Base-by-base conservation (phyloP, 805 yeast genomes). In the Ogataea trehaloabstinens region DNA sequence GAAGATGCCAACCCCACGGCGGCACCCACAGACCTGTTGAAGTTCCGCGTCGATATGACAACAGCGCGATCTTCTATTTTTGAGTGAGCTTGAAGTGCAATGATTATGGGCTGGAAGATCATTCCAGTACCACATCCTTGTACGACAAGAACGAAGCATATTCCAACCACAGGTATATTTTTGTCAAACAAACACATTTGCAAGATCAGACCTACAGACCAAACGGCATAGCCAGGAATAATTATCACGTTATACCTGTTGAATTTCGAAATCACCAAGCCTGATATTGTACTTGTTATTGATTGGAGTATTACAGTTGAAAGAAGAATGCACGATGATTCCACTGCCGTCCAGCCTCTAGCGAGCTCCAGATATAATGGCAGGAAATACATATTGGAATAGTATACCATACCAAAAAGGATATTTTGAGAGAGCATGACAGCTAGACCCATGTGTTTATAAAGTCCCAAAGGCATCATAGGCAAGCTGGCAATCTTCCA, bases 11-110 rank as follows among this genome's bases (percentile, higher is more conserved):
- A 61, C 0, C 85, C 84, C 19, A 76, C 60, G 1, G 83, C 70
- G n/a, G 82, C 82, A 12, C 85, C 85, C 40, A 80, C 69, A 3
- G 80, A 72, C 38, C 85, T 61, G 33, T 74, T 48, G 18, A 76
- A 76, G 48, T 77, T 78, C 53, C 85, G 64, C 1, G 80, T 65
- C 3, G 80, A 67, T 7, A 78, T 76, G 11, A 76, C 76, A 10
- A 78, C 78, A 0, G 84, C 80, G 32, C 85, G 56, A 44, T 79
- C 83, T 3, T 70, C 62, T 35, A 70, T 67, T 27, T 46, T 58
- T 12, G 77, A 63, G 42, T 75, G 77, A 1, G 80, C 78, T 51
- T 70, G 82, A 25, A 68, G 67, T 1, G 81, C 82, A 8, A 77
- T 72, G 60, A 76, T 64, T 0, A 76, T 69, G 4, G 80, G 80